A percentile compares a stretch with the other conserved stretches of the same genome.
Evolutionary conservation across 768 basidiomycete genomes (phyloP).

Genomic region (Termitomyces sp.): DNA sequence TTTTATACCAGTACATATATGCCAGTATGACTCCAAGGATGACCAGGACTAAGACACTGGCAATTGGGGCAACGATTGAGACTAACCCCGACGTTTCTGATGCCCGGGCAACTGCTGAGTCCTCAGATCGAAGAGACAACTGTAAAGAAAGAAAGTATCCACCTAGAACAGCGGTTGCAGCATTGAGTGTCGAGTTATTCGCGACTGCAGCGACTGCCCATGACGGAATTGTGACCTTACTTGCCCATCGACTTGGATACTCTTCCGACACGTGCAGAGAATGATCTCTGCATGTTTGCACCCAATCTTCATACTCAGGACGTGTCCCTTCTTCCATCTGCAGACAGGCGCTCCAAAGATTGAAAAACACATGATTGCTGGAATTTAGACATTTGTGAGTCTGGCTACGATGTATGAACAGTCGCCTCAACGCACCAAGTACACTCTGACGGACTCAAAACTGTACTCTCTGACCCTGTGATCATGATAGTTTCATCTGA

Average conservation of each 20-base stretch:
- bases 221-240: conserved; percentile 1
- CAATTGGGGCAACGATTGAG: conserved; percentile 8
- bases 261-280: conserved; percentile 9
- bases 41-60: conserved; percentile 1
- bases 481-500: background rate
- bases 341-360: conserved; percentile 22
- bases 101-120: background rate
- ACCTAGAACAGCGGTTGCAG: conserved; percentile 6
- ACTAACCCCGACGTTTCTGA: background rate
- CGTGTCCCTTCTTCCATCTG: conserved; percentile 2
- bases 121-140: background rate
- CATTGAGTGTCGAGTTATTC: conserved; percentile 3
- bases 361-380: conserved; percentile 27
- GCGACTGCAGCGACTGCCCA: conserved; percentile 4
- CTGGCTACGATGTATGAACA: background rate
- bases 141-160: background rate
- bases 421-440: conserved; percentile 14
- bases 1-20: conserved; percentile 2
- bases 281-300: conserved; percentile 4
- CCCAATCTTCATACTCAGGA: conserved; percentile 8
- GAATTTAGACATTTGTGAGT: background rate
- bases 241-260: conserved; percentile 1
- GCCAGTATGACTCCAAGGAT: background rate
- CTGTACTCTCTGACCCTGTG: background rate
- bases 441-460: conserved; percentile 10